phyloP scores from a whole-genome alignment of 257 asterid species.

The Buddleja alternifolia region DNA sequence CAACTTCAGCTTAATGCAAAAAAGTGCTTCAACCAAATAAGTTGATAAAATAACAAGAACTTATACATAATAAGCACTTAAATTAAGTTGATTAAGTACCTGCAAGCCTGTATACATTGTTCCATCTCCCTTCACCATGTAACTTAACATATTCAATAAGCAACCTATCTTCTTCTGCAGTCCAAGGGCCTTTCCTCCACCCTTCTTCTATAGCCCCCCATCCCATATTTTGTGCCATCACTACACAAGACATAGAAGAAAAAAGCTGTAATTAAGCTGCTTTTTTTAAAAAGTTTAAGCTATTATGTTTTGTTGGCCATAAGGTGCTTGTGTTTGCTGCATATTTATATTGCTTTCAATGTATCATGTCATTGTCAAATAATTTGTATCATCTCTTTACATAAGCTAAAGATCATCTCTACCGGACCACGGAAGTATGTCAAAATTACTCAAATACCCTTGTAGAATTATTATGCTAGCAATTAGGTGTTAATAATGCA shows the following conservation, averaged over 20 bases:
- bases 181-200: slow-evolving; percentile 84
- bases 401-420: slow-evolving; percentile 31
- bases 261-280: not conserved
- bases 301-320: slow-evolving; percentile 36
- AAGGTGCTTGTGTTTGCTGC: slow-evolving; percentile 40
- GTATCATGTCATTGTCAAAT: slow-evolving; percentile 46
- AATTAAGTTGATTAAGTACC: slow-evolving; percentile 34
- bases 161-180: slow-evolving; percentile 65
- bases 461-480: not conserved
- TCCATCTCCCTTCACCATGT: slow-evolving; percentile 87
- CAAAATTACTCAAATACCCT: slow-evolving; percentile 27
- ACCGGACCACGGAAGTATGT: not conserved
- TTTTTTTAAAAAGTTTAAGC: not conserved
- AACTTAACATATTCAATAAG: slow-evolving; percentile 63
- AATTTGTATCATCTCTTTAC: slow-evolving; percentile 24
- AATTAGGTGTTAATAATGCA: not conserved
- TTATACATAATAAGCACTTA: not conserved
- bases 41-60: too few species aligned
- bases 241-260: slow-evolving; percentile 39
- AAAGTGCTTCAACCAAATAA: too few species aligned
- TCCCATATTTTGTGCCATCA: slow-evolving; percentile 46
- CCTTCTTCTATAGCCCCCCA: slow-evolving; percentile 54
- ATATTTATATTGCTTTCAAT: slow-evolving; percentile 50
- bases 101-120: slow-evolving; percentile 58
- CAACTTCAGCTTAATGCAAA: not conserved